These are phyloP conservation scores for Microstegium vimineum DNA, from an alignment of 176 grass and related monocot genomes.

Conservation along the genomic window DNA sequence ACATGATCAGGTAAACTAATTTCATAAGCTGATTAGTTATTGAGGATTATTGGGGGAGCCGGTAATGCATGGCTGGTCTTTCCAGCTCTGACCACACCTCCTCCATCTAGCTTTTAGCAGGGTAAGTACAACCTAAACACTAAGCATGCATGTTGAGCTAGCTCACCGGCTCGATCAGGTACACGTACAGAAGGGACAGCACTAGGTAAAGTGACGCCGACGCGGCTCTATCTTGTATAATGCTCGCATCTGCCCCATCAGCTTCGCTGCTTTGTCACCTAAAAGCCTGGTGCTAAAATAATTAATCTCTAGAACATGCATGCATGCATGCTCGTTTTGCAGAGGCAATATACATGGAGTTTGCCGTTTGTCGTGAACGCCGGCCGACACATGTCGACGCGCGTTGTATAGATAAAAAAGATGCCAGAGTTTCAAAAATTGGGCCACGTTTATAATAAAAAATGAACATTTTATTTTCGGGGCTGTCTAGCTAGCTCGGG, in stretches of 20 bases:
- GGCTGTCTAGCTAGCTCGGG: neutral
- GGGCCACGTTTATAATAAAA: neutral
- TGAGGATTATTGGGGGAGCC: slow-evolving; percentile 31
- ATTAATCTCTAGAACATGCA: neutral
- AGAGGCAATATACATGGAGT: neutral
- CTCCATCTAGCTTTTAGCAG: slow-evolving; percentile 22
- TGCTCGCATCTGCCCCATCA: neutral
- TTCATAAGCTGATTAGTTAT: neutral
- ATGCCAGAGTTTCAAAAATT: neutral
- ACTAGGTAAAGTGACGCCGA: neutral
- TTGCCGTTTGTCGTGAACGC: neutral
- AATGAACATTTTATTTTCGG: neutral
- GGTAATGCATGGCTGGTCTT: slow-evolving; percentile 30
- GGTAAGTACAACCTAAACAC: slow-evolving; percentile 73
- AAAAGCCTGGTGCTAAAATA: slow-evolving; percentile 6
- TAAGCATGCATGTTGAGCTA: neutral
- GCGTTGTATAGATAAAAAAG: neutral
- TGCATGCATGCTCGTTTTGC: neutral
- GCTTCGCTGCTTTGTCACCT: neutral
- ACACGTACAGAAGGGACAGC: slow-evolving; percentile 26
- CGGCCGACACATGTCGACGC: neutral
- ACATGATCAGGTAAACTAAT: neutral
- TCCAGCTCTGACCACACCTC: slow-evolving; percentile 37
- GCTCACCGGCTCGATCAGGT: slow-evolving; percentile 5
- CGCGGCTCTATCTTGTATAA: neutral